These are phyloP conservation scores for Mycena chlorophos DNA, from an alignment of 768 basidiomycete genomes.

Conservation along the genomic window DNA sequence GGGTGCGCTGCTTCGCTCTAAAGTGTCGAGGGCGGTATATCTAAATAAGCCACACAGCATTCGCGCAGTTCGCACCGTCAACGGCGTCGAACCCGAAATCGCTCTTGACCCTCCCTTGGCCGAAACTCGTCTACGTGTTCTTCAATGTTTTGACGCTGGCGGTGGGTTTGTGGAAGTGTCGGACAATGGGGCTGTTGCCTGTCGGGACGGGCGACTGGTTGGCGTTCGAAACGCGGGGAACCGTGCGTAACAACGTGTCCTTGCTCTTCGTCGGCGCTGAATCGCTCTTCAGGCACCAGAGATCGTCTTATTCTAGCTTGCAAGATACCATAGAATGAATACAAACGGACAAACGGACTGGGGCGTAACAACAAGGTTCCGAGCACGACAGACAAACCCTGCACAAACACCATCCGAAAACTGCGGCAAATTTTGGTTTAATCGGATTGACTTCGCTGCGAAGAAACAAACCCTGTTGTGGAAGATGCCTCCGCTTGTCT, in stretches of 20 bases:
- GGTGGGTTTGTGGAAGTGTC: constrained; percentile 92
- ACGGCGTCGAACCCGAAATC: constrained; percentile 49
- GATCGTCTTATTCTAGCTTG: constrained; percentile 38
- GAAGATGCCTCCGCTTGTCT: no score
- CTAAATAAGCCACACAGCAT: constrained; percentile 44
- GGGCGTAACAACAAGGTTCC: no score
- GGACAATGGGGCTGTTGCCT: constrained; percentile 87
- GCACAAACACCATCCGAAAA: no score
- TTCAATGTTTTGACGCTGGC: constrained; percentile 78
- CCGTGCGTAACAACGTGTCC: constrained; percentile 54
- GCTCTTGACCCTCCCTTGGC: constrained; percentile 58
- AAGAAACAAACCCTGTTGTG: no score
- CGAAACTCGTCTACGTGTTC: constrained; percentile 68
- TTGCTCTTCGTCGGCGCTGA: neutral
- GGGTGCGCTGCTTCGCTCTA: constrained; percentile 47
- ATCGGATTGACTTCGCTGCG: no score
- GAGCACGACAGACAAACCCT: no score
- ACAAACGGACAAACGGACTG: no score
- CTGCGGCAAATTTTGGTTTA: no score
- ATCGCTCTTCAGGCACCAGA: constrained; percentile 41
- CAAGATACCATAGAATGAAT: no score
- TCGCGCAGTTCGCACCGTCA: constrained; percentile 73
- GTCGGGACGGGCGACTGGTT: constrained; percentile 93
- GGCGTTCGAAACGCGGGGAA: constrained; percentile 82
- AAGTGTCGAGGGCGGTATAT: neutral